Percentiles rank a stretch among this genome's conserved stretches.
These are phyloP conservation scores for Vitis labrusca DNA, from an alignment of 164 flowering plant genomes.

Conservation along the genomic window DNA sequence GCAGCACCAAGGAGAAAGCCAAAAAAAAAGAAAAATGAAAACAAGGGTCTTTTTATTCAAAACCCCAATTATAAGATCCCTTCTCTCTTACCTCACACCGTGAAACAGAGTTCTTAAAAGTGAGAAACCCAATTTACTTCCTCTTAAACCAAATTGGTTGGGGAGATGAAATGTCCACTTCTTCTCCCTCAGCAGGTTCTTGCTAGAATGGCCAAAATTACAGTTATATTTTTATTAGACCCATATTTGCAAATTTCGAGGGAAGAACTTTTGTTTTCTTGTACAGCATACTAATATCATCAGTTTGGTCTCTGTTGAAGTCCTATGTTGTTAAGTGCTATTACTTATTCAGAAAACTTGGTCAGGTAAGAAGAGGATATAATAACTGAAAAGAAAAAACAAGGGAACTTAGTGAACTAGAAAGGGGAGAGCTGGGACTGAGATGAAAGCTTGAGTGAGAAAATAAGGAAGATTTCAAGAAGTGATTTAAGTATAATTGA, in stretches of 20 bases:
- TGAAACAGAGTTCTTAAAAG: no score
- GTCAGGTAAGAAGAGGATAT: background rate
- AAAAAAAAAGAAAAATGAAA: no score
- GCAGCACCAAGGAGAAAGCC: no score
- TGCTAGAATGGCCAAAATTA: no score
- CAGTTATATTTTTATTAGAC: no score
- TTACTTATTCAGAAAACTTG: background rate
- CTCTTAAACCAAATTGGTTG: no score
- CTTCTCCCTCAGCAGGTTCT: no score
- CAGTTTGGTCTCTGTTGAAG: background rate
- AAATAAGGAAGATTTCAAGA: background rate
- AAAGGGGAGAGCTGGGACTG: background rate
- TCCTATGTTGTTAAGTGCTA: background rate
- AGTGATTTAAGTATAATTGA: background rate
- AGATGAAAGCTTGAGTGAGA: background rate
- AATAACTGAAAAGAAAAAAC: background rate
- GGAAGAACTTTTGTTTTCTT: background rate
- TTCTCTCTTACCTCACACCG: no score
- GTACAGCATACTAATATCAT: background rate
- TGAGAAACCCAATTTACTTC: no score
- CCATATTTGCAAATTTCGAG: background rate
- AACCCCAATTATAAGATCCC: no score
- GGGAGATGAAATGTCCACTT: no score
- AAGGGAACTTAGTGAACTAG: background rate
- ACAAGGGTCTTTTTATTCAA: no score